Conservation (phyloP, 1,284 basidiomycete species). For the Leccinum subfulvum region DNA sequence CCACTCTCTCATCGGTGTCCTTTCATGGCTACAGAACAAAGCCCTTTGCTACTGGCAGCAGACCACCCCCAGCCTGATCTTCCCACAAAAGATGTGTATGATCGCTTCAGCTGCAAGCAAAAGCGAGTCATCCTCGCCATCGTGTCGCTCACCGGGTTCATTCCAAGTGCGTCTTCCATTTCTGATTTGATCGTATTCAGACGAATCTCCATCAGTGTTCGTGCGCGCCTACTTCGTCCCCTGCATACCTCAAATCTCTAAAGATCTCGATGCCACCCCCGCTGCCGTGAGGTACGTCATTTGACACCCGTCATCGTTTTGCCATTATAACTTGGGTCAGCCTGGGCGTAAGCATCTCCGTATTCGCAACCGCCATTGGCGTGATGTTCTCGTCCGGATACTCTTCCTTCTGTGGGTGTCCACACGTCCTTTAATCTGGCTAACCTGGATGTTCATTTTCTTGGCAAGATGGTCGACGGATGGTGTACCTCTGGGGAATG, state of each 20-base stretch:
- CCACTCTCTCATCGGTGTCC: not conserved
- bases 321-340: constrained; percentile 13
- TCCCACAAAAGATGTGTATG: constrained; percentile 36
- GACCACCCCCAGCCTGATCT: not conserved
- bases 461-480: constrained; percentile 46
- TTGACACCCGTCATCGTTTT: not conserved
- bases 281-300: constrained; percentile 41
- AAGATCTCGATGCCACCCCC: constrained; percentile 39
- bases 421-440: not conserved
- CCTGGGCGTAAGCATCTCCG: constrained; percentile 28
- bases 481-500: constrained; percentile 43
- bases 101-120: constrained; percentile 37
- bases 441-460: constrained; percentile 57
- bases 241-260: constrained; percentile 44
- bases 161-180: constrained; percentile 22
- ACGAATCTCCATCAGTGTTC: constrained; percentile 36
- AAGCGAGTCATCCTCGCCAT: constrained; percentile 43
- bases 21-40: not conserved
- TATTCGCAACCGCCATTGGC: constrained; percentile 26
- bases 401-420: constrained; percentile 30
- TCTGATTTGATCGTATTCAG: not conserved
- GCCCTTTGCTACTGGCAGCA: not conserved
- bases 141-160: constrained; percentile 34
- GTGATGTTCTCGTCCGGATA: constrained; percentile 30
- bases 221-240: constrained; percentile 47